phyloP scores from a whole-genome alignment of 257 asterid species.

The Cynanchum wilfordii region DNA sequence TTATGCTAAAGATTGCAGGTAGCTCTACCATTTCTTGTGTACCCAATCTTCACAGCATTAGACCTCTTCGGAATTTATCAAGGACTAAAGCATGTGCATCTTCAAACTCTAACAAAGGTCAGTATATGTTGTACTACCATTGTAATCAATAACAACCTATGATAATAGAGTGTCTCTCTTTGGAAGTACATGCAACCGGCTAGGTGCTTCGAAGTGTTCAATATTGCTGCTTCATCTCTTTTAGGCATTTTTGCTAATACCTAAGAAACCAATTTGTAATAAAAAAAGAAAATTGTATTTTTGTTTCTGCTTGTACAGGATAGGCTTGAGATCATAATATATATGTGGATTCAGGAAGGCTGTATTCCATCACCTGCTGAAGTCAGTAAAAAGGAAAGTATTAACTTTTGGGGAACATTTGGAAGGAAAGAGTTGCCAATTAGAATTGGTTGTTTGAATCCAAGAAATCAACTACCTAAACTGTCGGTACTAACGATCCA shows the following conservation, averaged over 20 bases:
- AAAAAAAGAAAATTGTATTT: not conserved
- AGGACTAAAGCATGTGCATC: constrained; percentile 87
- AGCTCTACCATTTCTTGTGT: constrained; percentile 69
- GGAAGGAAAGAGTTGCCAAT: constrained; percentile 61
- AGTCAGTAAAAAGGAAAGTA: constrained; percentile 75
- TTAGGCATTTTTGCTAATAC: not conserved
- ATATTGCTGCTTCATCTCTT: not conserved
- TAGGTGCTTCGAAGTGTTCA: not conserved
- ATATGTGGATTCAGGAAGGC: constrained; percentile 51
- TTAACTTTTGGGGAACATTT: constrained; percentile 47
- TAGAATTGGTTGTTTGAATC: constrained; percentile 74
- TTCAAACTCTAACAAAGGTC: constrained; percentile 93
- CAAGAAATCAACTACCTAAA: constrained; percentile 43
- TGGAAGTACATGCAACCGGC: not conserved
- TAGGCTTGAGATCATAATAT: constrained; percentile 75
- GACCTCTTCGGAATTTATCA: constrained; percentile 91
- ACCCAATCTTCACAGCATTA: constrained; percentile 72
- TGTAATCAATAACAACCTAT: not conserved
- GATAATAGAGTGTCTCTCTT: not conserved
- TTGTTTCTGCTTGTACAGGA: constrained; percentile 47
- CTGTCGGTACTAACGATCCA: constrained; percentile 53
- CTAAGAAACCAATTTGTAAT: not conserved
- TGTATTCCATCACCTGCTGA: constrained; percentile 88
- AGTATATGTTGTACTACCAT: constrained; percentile 6
- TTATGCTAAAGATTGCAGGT: constrained; percentile 56